Evolutionary conservation across 177 flowering plant genomes (phyloP).

Genomic region (Vitis hybrid): DNA sequence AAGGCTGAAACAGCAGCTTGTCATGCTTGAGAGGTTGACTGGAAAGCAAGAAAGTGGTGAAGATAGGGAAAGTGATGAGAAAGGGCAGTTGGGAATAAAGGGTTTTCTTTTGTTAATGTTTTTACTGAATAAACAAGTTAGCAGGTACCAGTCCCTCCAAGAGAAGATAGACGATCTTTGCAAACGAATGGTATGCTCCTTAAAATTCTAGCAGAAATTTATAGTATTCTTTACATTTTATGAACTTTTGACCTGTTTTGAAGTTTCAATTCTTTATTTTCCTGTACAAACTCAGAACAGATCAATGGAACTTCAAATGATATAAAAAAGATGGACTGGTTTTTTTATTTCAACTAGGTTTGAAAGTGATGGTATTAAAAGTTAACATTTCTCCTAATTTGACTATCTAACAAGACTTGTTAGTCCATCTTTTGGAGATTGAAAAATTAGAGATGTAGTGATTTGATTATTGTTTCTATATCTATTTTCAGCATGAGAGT

Average conservation of each 20-base stretch:
- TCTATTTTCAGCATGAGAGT: slow-evolving; percentile 51
- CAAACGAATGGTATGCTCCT: slow-evolving; percentile 67
- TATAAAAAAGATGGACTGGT: too few relatives aligned
- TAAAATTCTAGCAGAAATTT: neutral
- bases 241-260: neutral
- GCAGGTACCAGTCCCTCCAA: slow-evolving; percentile 80
- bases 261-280: neutral
- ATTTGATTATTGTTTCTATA: neutral
- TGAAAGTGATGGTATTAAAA: too few relatives aligned
- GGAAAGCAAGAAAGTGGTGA: slow-evolving; percentile 51
- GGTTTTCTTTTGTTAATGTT: slow-evolving; percentile 42
- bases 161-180: slow-evolving; percentile 73
- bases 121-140: slow-evolving; percentile 72
- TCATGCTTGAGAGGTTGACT: slow-evolving; percentile 70
- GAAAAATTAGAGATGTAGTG: neutral
- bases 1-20: slow-evolving; percentile 84
- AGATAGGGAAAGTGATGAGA: slow-evolving; percentile 22
- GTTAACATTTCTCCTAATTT: too few relatives aligned
- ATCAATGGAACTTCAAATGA: neutral
- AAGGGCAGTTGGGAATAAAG: slow-evolving; percentile 28
- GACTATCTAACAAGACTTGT: too few relatives aligned
- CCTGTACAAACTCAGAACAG: neutral
- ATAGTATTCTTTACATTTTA: too few relatives aligned
- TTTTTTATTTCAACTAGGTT: too few relatives aligned
- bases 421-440: neutral